Percentiles rank a stretch among this genome's conserved stretches.
Conservation (phyloP, 805 yeast species). For the Candida endomychidarum region DNA sequence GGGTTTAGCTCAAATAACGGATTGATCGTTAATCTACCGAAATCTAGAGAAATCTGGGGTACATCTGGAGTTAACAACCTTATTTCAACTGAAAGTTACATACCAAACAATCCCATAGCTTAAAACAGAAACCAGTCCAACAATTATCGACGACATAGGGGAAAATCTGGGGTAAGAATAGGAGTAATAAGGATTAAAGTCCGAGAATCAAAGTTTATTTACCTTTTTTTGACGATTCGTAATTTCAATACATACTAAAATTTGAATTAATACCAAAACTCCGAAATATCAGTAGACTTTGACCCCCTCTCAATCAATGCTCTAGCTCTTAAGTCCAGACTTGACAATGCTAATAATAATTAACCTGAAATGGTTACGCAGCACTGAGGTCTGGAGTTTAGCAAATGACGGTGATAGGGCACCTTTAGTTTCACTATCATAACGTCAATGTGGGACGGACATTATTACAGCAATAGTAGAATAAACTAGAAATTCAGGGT, state of each 20-base stretch:
- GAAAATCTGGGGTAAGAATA: background rate
- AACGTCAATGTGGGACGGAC: too few relatives aligned
- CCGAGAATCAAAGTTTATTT: constrained; percentile 1
- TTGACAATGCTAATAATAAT: background rate
- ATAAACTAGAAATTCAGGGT: too few relatives aligned
- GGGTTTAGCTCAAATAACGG: background rate
- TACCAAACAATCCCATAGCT: too few relatives aligned
- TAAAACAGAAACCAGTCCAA: too few relatives aligned
- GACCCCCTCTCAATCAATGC: background rate
- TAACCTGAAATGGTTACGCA: background rate
- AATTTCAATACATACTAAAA: background rate
- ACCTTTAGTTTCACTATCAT: too few relatives aligned
- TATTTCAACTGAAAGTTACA: too few relatives aligned
- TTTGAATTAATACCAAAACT: background rate
- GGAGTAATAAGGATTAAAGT: background rate
- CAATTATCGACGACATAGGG: background rate
- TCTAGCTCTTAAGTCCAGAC: background rate
- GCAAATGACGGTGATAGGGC: background rate
- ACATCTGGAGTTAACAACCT: too few relatives aligned
- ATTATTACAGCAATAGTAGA: too few relatives aligned
- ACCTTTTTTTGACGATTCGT: background rate
- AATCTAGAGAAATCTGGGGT: constrained; percentile 1
- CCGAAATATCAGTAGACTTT: background rate
- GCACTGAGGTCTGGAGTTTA: constrained; percentile 4
- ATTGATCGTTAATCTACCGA: too few relatives aligned